Evolutionary conservation across 768 basidiomycete species (phyloP), one percentile per base, ranked within the genome.

Genomic region (Hemileccinum impolitum): DNA sequence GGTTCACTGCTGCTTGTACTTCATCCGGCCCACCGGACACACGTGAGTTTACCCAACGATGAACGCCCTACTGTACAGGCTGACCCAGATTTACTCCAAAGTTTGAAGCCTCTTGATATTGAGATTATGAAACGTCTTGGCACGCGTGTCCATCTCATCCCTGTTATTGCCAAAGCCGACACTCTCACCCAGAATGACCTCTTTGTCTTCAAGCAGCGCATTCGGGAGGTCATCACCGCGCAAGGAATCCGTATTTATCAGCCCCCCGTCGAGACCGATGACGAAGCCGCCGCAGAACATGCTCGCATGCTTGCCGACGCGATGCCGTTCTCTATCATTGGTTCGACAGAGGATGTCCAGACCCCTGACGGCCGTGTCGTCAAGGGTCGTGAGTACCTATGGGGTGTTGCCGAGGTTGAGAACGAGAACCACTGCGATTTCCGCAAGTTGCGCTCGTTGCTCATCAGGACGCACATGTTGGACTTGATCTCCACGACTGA

Each of bases 371-470:
- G 96, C 11, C 83, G 94, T 49, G 71, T 82, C 30, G 96, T 99
- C 65, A 98, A 98, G 72, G 96, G 96, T 39, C 85, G 96, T 61
- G 91, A 98, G 70, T 99, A 99, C 67, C 83, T 95, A 13, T 99
- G 96, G 96, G 96, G 96, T 77, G 94, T 99, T n/a, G 96, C 96
- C 9, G 96, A 99, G 77, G 95, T 99, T 53, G 96, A 99, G 73
- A 98, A 99, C 67, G 96, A 99, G 74, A 87, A 87, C 68, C 96
- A 99, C 73, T 99, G 96, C 67, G 96, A 98, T 72, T 99, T 99
- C 84, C 90, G 89, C 73, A 97, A 96, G 72, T 78, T 99, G 43
- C 89, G 96, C 47, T 92, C 93, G 11, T 78, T 98, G 36, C 78
- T 98, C 39, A 95, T 98, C 70, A 85, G 96, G 59, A 96, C 94